Evolutionary conservation across 495 filamentous ascomycete species (phyloP).

Genomic region (Cercophora samala): DNA sequence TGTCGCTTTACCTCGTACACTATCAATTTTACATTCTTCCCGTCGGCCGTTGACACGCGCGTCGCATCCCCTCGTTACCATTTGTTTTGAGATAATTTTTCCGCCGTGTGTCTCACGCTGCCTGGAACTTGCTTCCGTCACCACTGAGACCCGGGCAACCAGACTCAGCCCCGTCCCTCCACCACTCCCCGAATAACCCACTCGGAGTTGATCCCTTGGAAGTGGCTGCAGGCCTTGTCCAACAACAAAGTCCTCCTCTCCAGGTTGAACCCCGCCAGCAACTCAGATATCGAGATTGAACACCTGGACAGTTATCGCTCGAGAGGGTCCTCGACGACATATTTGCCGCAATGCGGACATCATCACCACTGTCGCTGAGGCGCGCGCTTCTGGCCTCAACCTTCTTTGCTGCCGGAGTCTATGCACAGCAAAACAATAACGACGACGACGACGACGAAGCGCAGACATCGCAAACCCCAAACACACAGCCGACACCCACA

Average conservation of each 20-base stretch:
- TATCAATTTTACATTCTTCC: slow-evolving; percentile 14
- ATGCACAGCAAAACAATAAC: slow-evolving; percentile 33
- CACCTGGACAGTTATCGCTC: neutral
- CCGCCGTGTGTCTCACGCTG: neutral
- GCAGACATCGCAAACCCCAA: neutral
- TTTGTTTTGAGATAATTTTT: slow-evolving; percentile 21
- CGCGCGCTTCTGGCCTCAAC: slow-evolving; percentile 36
- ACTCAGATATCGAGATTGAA: too few relatives aligned
- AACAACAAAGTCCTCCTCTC: slow-evolving; percentile 13
- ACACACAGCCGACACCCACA: neutral
- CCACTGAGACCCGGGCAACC: slow-evolving; percentile 17
- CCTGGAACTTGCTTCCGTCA: neutral
- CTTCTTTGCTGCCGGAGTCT: slow-evolving; percentile 29
- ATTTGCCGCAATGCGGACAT: slow-evolving; percentile 24
- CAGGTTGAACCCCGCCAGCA: slow-evolving; percentile 3
- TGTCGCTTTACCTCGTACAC: neutral
- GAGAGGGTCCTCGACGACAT: neutral
- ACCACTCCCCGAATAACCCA: slow-evolving; percentile 5
- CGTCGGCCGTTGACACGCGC: slow-evolving; percentile 19
- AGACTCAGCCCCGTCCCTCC: slow-evolving; percentile 8
- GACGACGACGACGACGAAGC: slow-evolving; percentile 9
- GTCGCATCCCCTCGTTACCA: slow-evolving; percentile 31
- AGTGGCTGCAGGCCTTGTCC: slow-evolving; percentile 25
- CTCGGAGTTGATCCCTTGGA: slow-evolving; percentile 7
- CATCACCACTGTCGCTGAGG: slow-evolving; percentile 34